A percentile compares a stretch with the other conserved stretches of the same genome.
These are phyloP conservation scores for Penicillium hordei DNA, from an alignment of 2,329 filamentous ascomycete species.

Conservation along the genomic window DNA sequence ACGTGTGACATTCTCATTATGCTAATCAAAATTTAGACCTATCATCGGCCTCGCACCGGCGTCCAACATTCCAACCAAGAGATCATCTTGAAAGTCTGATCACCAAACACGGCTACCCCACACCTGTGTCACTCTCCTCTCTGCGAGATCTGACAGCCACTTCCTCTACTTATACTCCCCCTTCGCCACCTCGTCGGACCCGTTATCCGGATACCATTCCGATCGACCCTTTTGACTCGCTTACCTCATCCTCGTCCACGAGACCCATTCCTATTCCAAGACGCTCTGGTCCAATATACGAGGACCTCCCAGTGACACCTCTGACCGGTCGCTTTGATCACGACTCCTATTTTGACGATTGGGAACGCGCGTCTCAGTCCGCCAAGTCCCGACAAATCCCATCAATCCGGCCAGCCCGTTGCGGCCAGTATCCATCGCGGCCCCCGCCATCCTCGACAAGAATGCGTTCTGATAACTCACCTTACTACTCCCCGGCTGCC, in stretches of 20 bases:
- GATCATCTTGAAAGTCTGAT: conserved; percentile 41
- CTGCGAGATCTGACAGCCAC: conserved; percentile 40
- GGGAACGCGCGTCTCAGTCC: conserved; percentile 27
- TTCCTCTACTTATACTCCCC: conserved; percentile 38
- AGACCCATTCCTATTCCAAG: conserved; percentile 39
- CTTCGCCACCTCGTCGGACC: conserved; percentile 23
- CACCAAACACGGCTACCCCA: conserved; percentile 41
- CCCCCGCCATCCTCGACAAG: conserved; percentile 15
- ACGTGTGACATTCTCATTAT: conserved; percentile 34
- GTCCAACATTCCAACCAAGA: conserved; percentile 27
- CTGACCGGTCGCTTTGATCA: conserved; percentile 41
- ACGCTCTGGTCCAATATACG: conserved; percentile 25
- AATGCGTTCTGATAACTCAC: conserved; percentile 37
- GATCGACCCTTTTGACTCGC: conserved; percentile 28
- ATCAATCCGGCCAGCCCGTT: conserved; percentile 16
- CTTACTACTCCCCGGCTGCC: conserved; percentile 33
- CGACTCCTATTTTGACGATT: conserved; percentile 35
- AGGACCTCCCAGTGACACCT: conserved; percentile 40
- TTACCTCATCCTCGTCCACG: conserved; percentile 32
- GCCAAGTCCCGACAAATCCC: conserved; percentile 19
- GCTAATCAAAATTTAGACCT: conserved; percentile 31
- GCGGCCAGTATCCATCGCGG: conserved; percentile 13
- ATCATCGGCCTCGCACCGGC: conserved; percentile 21
- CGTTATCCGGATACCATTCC: conserved; percentile 23
- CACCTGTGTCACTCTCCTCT: conserved; percentile 40